These are phyloP conservation scores for Hevea brasiliensis DNA, from an alignment of 345 rosid genomes.

Conservation along the genomic window DNA sequence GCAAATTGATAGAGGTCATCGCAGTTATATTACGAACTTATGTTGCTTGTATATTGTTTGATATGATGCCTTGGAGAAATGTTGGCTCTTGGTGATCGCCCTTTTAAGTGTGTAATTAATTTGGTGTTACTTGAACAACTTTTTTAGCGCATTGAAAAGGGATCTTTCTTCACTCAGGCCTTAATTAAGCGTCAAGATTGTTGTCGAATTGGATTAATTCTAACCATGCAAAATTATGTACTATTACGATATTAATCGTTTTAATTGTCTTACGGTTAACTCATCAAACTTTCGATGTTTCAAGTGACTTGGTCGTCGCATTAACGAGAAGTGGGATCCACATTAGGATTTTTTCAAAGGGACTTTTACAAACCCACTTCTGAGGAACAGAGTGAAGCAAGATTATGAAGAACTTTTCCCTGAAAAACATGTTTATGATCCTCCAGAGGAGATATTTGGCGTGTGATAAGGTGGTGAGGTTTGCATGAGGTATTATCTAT, in stretches of 20 bases:
- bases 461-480: constrained; percentile 56
- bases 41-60: constrained; percentile 34
- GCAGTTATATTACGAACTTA: no score
- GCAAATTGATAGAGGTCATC: background rate
- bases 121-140: background rate
- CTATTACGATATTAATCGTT: background rate
- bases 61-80: constrained; percentile 35
- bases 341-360: constrained; percentile 80
- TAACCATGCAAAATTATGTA: background rate
- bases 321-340: constrained; percentile 66
- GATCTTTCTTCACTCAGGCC: background rate
- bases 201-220: background rate
- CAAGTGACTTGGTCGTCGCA: constrained; percentile 71
- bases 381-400: constrained; percentile 87
- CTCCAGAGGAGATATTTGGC: constrained; percentile 91
- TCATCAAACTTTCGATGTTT: constrained; percentile 56
- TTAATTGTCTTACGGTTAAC: background rate
- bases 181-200: background rate
- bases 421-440: constrained; percentile 81
- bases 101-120: background rate
- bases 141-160: background rate
- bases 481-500: background rate
- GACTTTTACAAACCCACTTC: constrained; percentile 80
- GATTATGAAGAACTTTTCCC: constrained; percentile 92
- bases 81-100: background rate